These are phyloP conservation scores for Recurvomyces mirabilis DNA, from an alignment of 495 filamentous ascomycete genomes.

Conservation along the genomic window DNA sequence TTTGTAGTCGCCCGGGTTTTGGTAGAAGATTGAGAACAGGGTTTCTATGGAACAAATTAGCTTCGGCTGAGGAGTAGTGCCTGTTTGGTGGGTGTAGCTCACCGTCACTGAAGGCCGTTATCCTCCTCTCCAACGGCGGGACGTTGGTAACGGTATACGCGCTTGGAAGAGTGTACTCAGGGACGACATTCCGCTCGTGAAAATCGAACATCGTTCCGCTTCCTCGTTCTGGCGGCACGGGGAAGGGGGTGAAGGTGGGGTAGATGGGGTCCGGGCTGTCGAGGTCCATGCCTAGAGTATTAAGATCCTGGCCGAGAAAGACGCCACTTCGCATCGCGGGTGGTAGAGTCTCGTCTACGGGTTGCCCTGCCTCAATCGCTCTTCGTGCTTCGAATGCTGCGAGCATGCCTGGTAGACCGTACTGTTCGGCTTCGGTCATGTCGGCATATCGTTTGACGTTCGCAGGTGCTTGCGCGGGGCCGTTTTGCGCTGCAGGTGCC, in stretches of 20 bases:
- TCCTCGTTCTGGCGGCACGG: constrained; percentile 32
- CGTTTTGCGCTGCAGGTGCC: constrained; percentile 25
- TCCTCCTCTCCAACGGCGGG: constrained; percentile 64
- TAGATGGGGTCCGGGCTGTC: constrained; percentile 51
- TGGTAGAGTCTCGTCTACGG: constrained; percentile 23
- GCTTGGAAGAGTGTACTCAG: constrained; percentile 65
- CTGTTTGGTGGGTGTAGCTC: background rate
- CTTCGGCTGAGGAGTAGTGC: background rate
- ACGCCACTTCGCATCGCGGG: constrained; percentile 49
- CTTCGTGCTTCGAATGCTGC: constrained; percentile 27
- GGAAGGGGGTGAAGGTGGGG: constrained; percentile 62
- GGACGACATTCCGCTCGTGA: constrained; percentile 51
- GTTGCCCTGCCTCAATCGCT: constrained; percentile 7
- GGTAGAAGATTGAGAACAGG: constrained; percentile 91
- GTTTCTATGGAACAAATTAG: constrained; percentile 45
- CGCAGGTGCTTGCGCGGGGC: constrained; percentile 10
- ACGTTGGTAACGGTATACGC: constrained; percentile 86
- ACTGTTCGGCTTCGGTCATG: constrained; percentile 72
- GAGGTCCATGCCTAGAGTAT: constrained; percentile 64
- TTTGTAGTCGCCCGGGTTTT: constrained; percentile 68
- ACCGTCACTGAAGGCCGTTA: constrained; percentile 65
- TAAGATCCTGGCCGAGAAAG: constrained; percentile 68
- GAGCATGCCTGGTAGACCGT: constrained; percentile 67
- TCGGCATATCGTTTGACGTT: constrained; percentile 47
- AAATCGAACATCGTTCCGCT: constrained; percentile 35